Base-by-base conservation (phyloP, 805 yeast genomes). In the Yarrowia deformans region DNA sequence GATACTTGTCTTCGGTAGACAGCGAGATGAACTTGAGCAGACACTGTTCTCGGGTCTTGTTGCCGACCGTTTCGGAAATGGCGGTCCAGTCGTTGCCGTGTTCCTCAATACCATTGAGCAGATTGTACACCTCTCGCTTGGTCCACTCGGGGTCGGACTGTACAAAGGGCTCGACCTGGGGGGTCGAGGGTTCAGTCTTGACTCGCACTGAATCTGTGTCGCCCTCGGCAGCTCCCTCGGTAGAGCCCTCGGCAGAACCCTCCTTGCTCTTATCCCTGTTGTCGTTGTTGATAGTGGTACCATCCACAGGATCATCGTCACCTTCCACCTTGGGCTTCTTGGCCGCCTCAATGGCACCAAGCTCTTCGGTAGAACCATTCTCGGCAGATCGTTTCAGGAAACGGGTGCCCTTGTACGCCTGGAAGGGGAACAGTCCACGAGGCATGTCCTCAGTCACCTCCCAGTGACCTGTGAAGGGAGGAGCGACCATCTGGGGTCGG, bases 361-460 rank as follows among this genome's bases (percentile, higher is more conserved):
- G 37, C 16, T 29, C 48, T 13, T 23, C 63, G 39, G 19, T 2
- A 3, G 63, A 23, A 32, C 66, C 66, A 9, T 60, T 45, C 34
- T 60, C 66, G 16, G 19, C 45, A 2, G 34, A 2, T 16, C 66
- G 66, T 39, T 60, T 60, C 67, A 67, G 2, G 77, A 77, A 63
- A n/a, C 19, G 88, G 87, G 88, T 86, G 54, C 88, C 85, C 71
- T 88, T 89, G 79, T 87, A 90, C 8, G 50, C 49, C 77, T 92
- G 93, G 79, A 92, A 93, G 19, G 98, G 98, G 77, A 91, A 93
- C 74, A 92, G 80, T 0, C 98, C 98, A 72, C 97, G 83, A 61
- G 98, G 98, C 0, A 97, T 90, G 77, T 93, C 98, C 75, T 87
- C 87, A 70, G 86, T 88, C 1, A 91, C 88, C 68, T 88, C 85